These are phyloP conservation scores for Fusarium buharicum DNA, from an alignment of 2,329 filamentous ascomycete genomes.

Conservation along the genomic window DNA sequence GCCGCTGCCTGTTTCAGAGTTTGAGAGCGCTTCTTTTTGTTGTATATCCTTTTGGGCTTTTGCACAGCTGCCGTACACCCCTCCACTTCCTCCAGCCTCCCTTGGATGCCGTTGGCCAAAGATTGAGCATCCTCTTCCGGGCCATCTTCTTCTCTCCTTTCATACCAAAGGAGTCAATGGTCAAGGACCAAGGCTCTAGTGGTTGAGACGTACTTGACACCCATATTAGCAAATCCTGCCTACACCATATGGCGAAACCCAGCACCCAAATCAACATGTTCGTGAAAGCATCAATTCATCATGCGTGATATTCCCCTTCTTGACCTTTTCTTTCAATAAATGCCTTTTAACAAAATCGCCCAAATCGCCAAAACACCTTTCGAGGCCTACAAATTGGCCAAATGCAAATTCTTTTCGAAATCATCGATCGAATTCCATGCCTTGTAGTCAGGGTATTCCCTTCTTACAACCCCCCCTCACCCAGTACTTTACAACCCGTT, in stretches of 20 bases:
- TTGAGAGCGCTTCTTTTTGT: slow-evolving; percentile 3
- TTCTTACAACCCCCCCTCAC: background rate
- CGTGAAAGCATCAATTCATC: slow-evolving; percentile 34
- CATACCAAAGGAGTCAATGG: background rate
- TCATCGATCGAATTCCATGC: background rate
- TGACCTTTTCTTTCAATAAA: background rate
- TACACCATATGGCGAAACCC: background rate
- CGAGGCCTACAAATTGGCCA: background rate
- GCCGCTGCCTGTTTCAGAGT: background rate
- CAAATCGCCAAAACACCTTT: slow-evolving; percentile 2
- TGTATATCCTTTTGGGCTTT: background rate
- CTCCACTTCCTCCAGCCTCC: too few species aligned
- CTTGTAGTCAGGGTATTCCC: background rate
- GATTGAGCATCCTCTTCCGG: background rate
- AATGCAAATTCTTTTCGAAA: background rate
- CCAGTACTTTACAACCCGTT: background rate
- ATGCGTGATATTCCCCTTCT: slow-evolving; percentile 6
- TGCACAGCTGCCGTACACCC: background rate
- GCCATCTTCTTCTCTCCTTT: background rate
- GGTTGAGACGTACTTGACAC: background rate
- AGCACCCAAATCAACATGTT: slow-evolving; percentile 3
- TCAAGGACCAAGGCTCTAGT: slow-evolving; percentile 4
- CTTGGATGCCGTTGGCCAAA: too few species aligned
- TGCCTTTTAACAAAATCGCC: background rate
- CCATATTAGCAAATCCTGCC: background rate